Base-by-base conservation (phyloP, 179 eudicot species). In the Silene vulgaris region DNA sequence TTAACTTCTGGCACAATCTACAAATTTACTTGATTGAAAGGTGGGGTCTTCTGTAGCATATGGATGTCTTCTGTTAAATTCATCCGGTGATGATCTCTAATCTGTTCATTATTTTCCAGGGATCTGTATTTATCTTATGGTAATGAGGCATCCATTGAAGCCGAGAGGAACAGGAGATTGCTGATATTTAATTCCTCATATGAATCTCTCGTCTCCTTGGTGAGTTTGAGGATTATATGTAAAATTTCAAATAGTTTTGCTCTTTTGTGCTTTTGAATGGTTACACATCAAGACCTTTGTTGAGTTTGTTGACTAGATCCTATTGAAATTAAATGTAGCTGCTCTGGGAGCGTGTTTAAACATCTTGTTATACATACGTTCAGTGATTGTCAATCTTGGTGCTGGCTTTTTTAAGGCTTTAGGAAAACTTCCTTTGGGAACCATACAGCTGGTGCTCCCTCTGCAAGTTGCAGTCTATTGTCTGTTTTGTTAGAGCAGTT, bases 1-100 rank as follows among this genome's bases (percentile, higher is more conserved):
- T 89, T 66, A 86, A 93, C 82, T 96, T 96, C 83, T 96, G 99
- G 99, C 99, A 96, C 86, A 90, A 83, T 85, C 91, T 96, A 84
- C 99, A 96, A 84, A 83, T 92, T 77, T 80, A 82, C 75, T 87
- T 96, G 87, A 81, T 82, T 72, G 97, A 93, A 85, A 89, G 95
- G 99, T 96, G 65, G 65, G 48, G 69, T 67, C 20, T 59, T 71
- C 75, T 70, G 64, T 69, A 28, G 59, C 45, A 14, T 7, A 11
- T 73, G 57, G 30, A 16, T 19, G 52, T 23, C 13, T 61, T 20
- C 12, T 29, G 67, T 72, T 80, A 32, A 66, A 50, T 32, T 69
- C 43, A 13, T 29, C 71, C 14, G 64, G 61, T 45, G 67, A 40
- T 74, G 23, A 17, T 69, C 70, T 65, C 73, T 59, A 9, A 63